Evolutionary conservation across 495 filamentous ascomycete genomes (phyloP), one percentile per base, ranked within the genome.

Genomic region (Penicillium bialowiezense): DNA sequence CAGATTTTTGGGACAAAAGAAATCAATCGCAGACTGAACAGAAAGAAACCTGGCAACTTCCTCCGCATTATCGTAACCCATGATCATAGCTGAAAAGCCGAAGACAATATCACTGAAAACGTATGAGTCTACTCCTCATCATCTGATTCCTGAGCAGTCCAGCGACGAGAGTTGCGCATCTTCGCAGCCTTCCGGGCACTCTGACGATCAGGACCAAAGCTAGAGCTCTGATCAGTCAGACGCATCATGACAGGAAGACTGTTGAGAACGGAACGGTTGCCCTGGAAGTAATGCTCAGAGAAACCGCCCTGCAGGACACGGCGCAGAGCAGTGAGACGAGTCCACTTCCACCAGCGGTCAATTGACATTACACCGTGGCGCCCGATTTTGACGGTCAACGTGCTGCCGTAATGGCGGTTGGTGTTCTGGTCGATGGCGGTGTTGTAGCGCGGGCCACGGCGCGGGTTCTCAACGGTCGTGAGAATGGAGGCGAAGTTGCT

Each of bases 271-370:
- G 86, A 80, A 37, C 84, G 82, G 51, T 97, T 97, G 31, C 82
- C 77, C 68, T 88, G 74, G 65, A 86, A 95, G 62, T 90, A 96
- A 67, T 97, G 92, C 31, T 77, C 78, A 17, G 84, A 68, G 41
- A 97, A 90, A 0, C 92, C 92, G 12, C 87, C 85, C 50, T 87
- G 85, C 33, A 97, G 69, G 8, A 92, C 64, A n/a, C 85, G 74
- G 61, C 87, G 84, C 28, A 97, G 73, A 34, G 83, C 80, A 49
- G 90, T 82, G 39, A 95, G 67, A 19, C 90, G 79, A 54, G 88
- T 77, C 54, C 92, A 78, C 56, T 96, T 91, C 79, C 89, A 93
- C 92, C 92, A 97, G 32, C 80, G 83, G 58, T 97, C 89, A 45
- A 97, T 90, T 49, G 78, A 78, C 76, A 96, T 82, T 32, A 83